phyloP scores from a whole-genome alignment of 2,329 filamentous ascomycete genomes.

The Apiospora marii region DNA sequence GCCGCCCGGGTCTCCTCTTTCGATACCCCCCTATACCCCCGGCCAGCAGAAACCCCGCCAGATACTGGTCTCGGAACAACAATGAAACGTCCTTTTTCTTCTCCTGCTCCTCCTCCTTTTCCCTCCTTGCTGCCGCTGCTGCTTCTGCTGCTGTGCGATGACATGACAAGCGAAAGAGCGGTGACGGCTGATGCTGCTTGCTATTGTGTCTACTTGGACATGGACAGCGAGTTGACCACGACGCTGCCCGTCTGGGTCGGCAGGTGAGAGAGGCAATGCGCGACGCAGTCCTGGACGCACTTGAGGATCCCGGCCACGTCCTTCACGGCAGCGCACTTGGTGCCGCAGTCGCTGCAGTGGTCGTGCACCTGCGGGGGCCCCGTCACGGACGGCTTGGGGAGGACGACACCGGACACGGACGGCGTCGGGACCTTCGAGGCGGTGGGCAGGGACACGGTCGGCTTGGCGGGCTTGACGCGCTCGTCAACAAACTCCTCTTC shows the following conservation, averaged over 20 bases:
- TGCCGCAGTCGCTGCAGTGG: constrained; percentile 1
- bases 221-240: not conserved
- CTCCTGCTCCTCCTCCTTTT: not conserved
- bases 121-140: no score
- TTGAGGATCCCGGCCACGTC: not conserved
- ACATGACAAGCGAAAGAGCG: not conserved
- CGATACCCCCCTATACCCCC: not conserved
- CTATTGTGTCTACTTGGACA: not conserved
- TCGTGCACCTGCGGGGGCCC: not conserved
- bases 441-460: not conserved
- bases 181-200: not conserved
- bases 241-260: not conserved
- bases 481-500: not conserved
- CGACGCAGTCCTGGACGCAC: not conserved
- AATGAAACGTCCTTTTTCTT: not conserved
- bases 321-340: not conserved
- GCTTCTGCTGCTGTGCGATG: not conserved
- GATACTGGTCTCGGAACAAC: not conserved
- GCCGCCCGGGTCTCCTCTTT: not conserved
- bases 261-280: not conserved
- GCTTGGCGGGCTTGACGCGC: not conserved
- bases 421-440: not conserved
- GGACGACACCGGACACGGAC: not conserved
- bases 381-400: not conserved
- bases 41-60: not conserved